A percentile compares a stretch with the other conserved stretches of the same genome.
phyloP scores from a whole-genome alignment of 208 protist genomes.

The Willaertia magna region DNA sequence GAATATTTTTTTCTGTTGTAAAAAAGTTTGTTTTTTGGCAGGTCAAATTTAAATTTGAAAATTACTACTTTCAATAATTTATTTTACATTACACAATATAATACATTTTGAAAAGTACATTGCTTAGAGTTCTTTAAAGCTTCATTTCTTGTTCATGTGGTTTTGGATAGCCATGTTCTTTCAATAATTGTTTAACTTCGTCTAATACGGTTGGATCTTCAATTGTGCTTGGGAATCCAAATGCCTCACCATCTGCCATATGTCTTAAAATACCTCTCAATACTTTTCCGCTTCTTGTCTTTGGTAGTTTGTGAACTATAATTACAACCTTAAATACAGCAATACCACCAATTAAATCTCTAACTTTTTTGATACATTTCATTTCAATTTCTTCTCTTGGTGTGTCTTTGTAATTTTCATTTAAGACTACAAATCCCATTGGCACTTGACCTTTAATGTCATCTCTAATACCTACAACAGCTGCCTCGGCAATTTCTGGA shows the following conservation, averaged over 20 bases:
- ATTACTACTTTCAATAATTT: no score
- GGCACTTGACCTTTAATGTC: conserved; percentile 76
- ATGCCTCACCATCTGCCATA: conserved; percentile 50
- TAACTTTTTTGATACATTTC: not conserved
- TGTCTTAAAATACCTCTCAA: conserved; percentile 90
- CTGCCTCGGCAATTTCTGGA: conserved; percentile 50
- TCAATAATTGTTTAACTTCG: not conserved
- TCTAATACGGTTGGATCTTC: not conserved
- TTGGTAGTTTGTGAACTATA: conserved; percentile 70
- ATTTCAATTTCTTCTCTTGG: not conserved
- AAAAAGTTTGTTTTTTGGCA: no score
- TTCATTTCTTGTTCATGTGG: no score
- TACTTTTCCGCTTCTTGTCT: conserved; percentile 95
- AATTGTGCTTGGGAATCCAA: not conserved
- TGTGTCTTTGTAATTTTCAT: not conserved
- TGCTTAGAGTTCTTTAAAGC: no score
- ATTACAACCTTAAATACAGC: conserved; percentile 74
- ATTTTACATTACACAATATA: no score
- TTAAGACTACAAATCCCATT: not conserved
- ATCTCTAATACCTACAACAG: conserved; percentile 76
- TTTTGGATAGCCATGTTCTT: not conserved
- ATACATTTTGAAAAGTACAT: no score
- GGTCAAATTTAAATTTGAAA: no score
- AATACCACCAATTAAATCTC: conserved; percentile 70
- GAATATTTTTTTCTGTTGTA: no score